Percentiles rank a stretch among this genome's conserved stretches.
Evolutionary conservation across 2,329 filamentous ascomycete genomes (phyloP).

Genomic region (Alternaria tenuissima): DNA sequence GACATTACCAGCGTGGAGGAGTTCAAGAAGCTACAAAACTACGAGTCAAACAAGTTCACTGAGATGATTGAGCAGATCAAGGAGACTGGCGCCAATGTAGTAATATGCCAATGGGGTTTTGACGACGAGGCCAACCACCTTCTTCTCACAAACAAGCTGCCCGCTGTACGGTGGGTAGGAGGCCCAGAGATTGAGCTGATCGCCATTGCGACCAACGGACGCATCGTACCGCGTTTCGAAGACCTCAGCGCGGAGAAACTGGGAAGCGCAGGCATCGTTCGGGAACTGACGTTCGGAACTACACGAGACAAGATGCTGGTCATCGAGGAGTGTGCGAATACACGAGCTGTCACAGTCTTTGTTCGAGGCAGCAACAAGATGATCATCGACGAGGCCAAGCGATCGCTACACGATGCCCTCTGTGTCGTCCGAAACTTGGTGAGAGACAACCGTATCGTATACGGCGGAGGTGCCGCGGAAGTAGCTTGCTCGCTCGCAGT

Average conservation of each 20-base stretch:
- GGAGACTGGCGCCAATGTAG: conserved; percentile 93
- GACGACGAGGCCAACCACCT: conserved; percentile 99
- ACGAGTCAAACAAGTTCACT: conserved; percentile 94
- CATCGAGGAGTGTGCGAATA: conserved; percentile 99
- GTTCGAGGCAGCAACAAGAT: conserved; percentile 99
- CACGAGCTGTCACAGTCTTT: conserved; percentile 93
- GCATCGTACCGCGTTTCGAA: conserved; percentile 97
- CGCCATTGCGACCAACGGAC: conserved; percentile 96
- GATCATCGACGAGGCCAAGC: conserved; percentile 99
- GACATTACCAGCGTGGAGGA: conserved; percentile 97
- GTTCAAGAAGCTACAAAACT: conserved; percentile 96
- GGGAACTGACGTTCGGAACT: conserved; percentile 96
- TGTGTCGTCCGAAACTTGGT: conserved; percentile 98
- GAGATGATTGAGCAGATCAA: conserved; percentile 99
- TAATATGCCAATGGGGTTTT: conserved; percentile 99
- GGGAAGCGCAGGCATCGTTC: conserved; percentile 85
- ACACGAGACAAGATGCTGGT: conserved; percentile 99
- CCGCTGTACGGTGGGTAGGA: conserved; percentile 96
- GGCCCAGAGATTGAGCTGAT: conserved; percentile 98
- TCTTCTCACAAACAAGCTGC: conserved; percentile 92
- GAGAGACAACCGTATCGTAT: conserved; percentile 94
- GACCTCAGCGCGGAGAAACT: conserved; percentile 92
- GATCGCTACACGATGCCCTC: conserved; percentile 94
- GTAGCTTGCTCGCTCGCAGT: conserved; percentile 97
- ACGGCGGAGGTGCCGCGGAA: conserved; percentile 95